Base-by-base conservation (phyloP, 2,329 filamentous ascomycete species). In the Aspergillus fructus region DNA sequence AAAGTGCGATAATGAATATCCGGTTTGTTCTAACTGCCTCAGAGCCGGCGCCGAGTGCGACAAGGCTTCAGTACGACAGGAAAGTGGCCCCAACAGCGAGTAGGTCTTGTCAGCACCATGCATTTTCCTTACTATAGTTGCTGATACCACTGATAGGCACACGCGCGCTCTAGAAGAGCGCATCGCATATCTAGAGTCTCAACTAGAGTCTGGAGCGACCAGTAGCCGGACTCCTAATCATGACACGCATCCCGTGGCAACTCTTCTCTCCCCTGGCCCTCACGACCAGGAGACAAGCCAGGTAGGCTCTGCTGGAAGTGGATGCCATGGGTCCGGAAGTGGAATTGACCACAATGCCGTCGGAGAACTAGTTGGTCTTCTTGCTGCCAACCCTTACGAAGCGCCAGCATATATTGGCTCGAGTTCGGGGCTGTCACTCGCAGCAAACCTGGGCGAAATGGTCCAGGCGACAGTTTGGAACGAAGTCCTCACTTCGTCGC, bases 401-500 rank as follows among this genome's bases (percentile, higher is more conserved):
- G 77, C 79, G 6, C 77, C 78, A 15, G 78, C 79, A 23, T 82
- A 83, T 61, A 75, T 81, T 23, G 79, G 79, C 23, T 76, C 78
- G 8, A 81, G 79, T 19, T 81, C 79, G 11, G 80, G 80, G 8
- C 72, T 82, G 33, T 76, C 78, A 13, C 63, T 83, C 45, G 80
- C 80, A 5, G 71, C 78, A 8, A 79, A 81, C 59, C 69, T 83
- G 7, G 79, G 80, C 21, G 78, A 81, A 50, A 82, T 83, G 78
- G 79, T 82, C 8, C 80, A 82, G 62, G 78, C 79, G 0, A 82
- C 79, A 17, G 79, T 82, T 1, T 82, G 80, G 80, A 81, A 81
- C 49, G 81, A 82, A 59, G 77, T 79, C 2, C 67, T 82, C 15
- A 66, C 68, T 2, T 65, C 64, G 13, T 66, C 67, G 52, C 62